A percentile compares a stretch with the other conserved stretches of the same genome.
Evolutionary conservation across 1,139 yeast species (phyloP).

Genomic region (Suhomyces wounanorum): DNA sequence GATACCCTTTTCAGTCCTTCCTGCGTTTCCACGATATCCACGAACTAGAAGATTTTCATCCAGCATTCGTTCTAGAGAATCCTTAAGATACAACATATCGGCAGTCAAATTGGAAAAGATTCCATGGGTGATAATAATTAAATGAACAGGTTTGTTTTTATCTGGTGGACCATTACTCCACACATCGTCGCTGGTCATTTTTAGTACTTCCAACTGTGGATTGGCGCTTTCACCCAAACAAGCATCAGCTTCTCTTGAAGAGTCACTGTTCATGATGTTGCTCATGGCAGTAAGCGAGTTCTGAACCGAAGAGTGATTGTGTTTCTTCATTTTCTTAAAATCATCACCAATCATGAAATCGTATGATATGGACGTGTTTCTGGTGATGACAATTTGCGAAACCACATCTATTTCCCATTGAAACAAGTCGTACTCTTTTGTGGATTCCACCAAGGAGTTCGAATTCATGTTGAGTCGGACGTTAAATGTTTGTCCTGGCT

Average conservation of each 20-base stretch:
- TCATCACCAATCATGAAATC: conserved; percentile 32
- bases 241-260: not conserved
- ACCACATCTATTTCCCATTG: conserved; percentile 26
- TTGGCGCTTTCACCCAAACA: conserved; percentile 11
- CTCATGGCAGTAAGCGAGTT: conserved; percentile 22
- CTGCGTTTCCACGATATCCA: conserved; percentile 29
- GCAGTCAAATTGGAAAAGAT: conserved; percentile 28
- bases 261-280: conserved; percentile 3
- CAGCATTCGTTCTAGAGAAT: conserved; percentile 17
- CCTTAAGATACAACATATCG: conserved; percentile 29
- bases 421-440: conserved; percentile 15
- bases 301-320: conserved; percentile 30
- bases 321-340: conserved; percentile 31
- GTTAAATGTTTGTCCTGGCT: conserved; percentile 64
- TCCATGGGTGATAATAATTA: conserved; percentile 28
- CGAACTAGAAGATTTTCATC: conserved; percentile 24
- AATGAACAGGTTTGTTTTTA: conserved; percentile 21
- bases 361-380: conserved; percentile 20
- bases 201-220: conserved; percentile 17
- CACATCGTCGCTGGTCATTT: conserved; percentile 21
- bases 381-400: conserved; percentile 26
- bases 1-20: conserved; percentile 28
- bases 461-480: conserved; percentile 49
- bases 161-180: conserved; percentile 21
- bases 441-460: conserved; percentile 33